phyloP scores from a whole-genome alignment of 116 monocot species.

The Dioscorea cayenensis region DNA sequence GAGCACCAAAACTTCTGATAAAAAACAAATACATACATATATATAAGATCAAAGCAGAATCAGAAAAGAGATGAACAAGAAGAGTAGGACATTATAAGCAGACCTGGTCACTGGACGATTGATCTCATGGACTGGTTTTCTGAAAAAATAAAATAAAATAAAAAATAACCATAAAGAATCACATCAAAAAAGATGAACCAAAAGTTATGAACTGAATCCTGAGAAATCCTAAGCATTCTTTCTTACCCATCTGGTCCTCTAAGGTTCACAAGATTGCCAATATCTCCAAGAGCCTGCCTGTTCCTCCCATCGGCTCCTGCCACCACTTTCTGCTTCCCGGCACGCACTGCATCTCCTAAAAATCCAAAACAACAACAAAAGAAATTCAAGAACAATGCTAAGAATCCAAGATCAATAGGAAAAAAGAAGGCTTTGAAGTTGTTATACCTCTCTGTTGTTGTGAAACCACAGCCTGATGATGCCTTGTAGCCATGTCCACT shows the following conservation, averaged over 20 bases:
- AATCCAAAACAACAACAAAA: not conserved
- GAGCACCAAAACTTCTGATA: conserved; percentile 60
- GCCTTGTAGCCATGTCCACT: not conserved
- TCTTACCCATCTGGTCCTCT: conserved; percentile 21
- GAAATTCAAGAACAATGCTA: not conserved
- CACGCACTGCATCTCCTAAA: conserved; percentile 14
- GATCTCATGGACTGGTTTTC: conserved; percentile 32
- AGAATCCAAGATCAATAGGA: not conserved
- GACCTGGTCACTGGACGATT: conserved; percentile 58
- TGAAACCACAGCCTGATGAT: not conserved
- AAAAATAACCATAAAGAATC: not conserved
- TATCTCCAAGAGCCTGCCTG: conserved; percentile 58
- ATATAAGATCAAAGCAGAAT: not conserved
- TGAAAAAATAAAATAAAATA: conserved; percentile 1
- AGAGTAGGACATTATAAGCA: not conserved
- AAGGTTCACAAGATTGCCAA: conserved; percentile 47
- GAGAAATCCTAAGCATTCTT: not conserved
- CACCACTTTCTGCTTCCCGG: conserved; percentile 25
- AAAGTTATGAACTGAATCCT: not conserved
- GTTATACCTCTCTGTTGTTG: not conserved
- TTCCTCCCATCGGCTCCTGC: conserved; percentile 28
- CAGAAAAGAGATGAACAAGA: not conserved
- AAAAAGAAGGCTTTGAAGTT: not conserved
- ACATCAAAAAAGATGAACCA: not conserved
- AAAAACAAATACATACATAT: not conserved